Evolutionary conservation across 2,329 filamentous ascomycete species (phyloP), one percentile per base, ranked within the genome.

Genomic region (Juglanconis oblonga): DNA sequence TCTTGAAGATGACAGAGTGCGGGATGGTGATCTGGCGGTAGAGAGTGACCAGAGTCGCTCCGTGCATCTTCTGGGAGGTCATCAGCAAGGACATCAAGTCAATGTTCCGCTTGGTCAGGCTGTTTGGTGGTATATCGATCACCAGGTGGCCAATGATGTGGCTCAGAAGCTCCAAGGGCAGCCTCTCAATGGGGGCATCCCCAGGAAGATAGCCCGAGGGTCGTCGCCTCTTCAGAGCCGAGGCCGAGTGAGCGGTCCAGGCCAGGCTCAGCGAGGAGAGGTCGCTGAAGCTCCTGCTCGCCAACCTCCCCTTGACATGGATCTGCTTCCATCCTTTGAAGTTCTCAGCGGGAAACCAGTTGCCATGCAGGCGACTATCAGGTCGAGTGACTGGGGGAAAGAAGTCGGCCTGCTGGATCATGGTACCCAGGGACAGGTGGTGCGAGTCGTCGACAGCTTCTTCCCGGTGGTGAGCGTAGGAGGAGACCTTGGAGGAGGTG

Each of bases 11-110:
- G 62, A 87, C 81, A 32, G 91, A 94, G 78, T 93, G 90, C 5
- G 91, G 90, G 66, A 94, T 89, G 48, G 89, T 92, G 72, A 94
- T 89, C 71, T 90, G 86, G 65, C 85, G 83, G 76, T 94, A 94
- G 52, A 95, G 81, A 6, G 90, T 89, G 66, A 85, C 83, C 38
- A 93, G 77, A 3, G 90, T 93, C 24, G 87, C 87, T 32, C 83
- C 82, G 70, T 94, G 88, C 62, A 94, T 78, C 35, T 85, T 84
- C 70, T 84, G 86, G n/a, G 89, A 94, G n/a, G 89, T 86, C 64
- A 92, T 76, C 42, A 94, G 80, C 64, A 92, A 83, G 17, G 89
- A 85, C 77, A 92, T 88, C 61, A 94, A 79, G 71, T 94, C 90
- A 59, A 88, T 82, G 71, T 94, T 94, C 65, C 91, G 88, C 44